Evolutionary conservation across 2,329 filamentous ascomycete species (phyloP).

Genomic region (Exophiala spinifera): DNA sequence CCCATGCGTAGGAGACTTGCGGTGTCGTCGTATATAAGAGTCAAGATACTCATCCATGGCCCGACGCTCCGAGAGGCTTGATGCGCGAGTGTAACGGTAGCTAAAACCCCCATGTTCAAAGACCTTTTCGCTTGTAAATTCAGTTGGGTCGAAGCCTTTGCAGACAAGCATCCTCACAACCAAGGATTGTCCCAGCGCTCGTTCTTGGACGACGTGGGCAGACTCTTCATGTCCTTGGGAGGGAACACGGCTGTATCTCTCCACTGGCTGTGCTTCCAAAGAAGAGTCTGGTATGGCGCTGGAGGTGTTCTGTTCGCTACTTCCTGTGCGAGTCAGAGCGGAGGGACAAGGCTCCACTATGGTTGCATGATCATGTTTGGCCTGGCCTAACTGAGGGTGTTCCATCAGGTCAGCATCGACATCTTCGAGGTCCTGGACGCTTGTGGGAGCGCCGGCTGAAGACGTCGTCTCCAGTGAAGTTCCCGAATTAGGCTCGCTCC

Average conservation of each 20-base stretch:
- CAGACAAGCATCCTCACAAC: constrained; percentile 8
- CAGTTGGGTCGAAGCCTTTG: constrained; percentile 8
- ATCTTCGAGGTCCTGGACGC: background rate
- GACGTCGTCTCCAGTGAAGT: background rate
- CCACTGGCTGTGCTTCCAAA: background rate
- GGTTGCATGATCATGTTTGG: background rate
- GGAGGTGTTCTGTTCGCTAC: too few species aligned
- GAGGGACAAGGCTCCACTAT: too few species aligned
- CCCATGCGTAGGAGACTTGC: too few species aligned
- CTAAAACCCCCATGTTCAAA: constrained; percentile 22
- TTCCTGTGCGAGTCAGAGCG: too few species aligned
- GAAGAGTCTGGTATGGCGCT: too few species aligned
- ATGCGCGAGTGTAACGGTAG: constrained; percentile 21
- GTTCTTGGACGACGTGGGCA: background rate
- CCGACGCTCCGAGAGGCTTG: constrained; percentile 22
- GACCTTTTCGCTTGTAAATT: constrained; percentile 16
- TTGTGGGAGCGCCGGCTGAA: background rate
- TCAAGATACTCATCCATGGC: constrained; percentile 16
- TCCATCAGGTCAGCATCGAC: background rate
- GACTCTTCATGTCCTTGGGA: too few species aligned
- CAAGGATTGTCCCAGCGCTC: background rate
- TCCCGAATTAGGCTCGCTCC: background rate
- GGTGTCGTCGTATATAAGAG: constrained; percentile 11
- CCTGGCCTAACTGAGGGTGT: too few species aligned
- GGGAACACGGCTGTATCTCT: too few species aligned